These are phyloP conservation scores for Chlorella sp. DNA, from an alignment of 139 green algal genomes.

Conservation along the genomic window DNA sequence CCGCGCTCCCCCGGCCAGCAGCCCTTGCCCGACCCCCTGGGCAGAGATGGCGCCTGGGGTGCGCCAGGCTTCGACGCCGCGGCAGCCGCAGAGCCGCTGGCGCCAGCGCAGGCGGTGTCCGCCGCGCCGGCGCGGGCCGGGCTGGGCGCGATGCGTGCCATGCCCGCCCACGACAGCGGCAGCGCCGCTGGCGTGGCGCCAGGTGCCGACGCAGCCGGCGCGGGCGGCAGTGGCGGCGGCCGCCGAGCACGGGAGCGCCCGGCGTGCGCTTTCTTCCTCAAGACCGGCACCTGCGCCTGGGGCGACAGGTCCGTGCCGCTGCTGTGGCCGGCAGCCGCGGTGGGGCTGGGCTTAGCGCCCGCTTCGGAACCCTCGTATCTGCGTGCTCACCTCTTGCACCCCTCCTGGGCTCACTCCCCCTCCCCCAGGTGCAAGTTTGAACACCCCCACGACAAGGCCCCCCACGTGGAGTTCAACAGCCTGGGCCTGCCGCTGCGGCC, in stretches of 20 bases:
- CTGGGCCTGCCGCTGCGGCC: conserved; percentile 47
- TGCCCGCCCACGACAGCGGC: too few species aligned
- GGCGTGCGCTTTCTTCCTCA: conserved; percentile 57
- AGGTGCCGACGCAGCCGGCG: not conserved
- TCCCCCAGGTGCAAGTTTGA: conserved; percentile 53
- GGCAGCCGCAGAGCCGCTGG: not conserved
- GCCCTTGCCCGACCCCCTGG: too few species aligned
- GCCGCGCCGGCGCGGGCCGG: not conserved
- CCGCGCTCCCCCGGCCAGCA: too few species aligned
- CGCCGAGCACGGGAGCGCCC: not conserved
- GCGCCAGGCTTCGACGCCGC: not conserved
- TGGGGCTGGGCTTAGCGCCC: too few species aligned
- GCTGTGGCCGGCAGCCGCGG: too few species aligned
- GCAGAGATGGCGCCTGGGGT: not conserved
- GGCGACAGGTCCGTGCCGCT: conserved; percentile 45
- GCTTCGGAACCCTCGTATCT: too few species aligned
- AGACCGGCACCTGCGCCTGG: conserved; percentile 57
- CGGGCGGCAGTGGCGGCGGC: not conserved
- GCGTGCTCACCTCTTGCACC: not conserved
- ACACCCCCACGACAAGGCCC: conserved; percentile 42
- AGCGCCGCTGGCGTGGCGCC: not conserved
- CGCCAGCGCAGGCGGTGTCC: not conserved
- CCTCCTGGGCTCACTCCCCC: not conserved
- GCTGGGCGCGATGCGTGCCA: too few species aligned
- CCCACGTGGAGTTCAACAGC: conserved; percentile 45